These are phyloP conservation scores for Saturnispora saitoi DNA, from an alignment of 805 yeast species.

Conservation along the genomic window DNA sequence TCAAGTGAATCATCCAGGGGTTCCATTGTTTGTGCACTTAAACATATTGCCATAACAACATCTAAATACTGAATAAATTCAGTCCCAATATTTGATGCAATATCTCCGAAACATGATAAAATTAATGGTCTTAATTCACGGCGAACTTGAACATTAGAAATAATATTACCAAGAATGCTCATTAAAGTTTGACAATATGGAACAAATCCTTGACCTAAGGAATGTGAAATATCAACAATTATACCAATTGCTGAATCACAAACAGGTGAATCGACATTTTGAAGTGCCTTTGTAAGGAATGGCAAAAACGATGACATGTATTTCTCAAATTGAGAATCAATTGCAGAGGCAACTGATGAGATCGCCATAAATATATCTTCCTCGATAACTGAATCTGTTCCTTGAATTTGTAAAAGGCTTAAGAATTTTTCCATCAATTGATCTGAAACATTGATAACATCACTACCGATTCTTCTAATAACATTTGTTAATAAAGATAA, in stretches of 20 bases:
- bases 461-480: conserved; percentile 68
- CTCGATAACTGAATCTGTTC: conserved; percentile 63
- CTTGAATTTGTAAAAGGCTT: conserved; percentile 52
- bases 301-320: conserved; percentile 83
- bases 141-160: conserved; percentile 59
- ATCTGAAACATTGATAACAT: conserved; percentile 65
- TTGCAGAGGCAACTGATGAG: conserved; percentile 78
- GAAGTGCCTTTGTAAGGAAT: conserved; percentile 66
- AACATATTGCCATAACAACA: conserved; percentile 73
- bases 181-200: conserved; percentile 76
- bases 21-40: conserved; percentile 50
- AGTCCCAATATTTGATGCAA: conserved; percentile 80
- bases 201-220: conserved; percentile 64
- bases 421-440: conserved; percentile 76
- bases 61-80: conserved; percentile 68
- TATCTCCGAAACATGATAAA: conserved; percentile 89
- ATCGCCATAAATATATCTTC: conserved; percentile 92
- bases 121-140: conserved; percentile 82
- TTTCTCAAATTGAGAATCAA: conserved; percentile 60
- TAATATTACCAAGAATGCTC: conserved; percentile 68
- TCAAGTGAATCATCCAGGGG: conserved; percentile 64
- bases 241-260: conserved; percentile 90
- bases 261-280: conserved; percentile 74
- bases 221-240: conserved; percentile 88
- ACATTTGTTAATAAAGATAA: conserved; percentile 73